Base-by-base conservation (phyloP, 768 basidiomycete species). In the Cystobasidium tubakii region DNA sequence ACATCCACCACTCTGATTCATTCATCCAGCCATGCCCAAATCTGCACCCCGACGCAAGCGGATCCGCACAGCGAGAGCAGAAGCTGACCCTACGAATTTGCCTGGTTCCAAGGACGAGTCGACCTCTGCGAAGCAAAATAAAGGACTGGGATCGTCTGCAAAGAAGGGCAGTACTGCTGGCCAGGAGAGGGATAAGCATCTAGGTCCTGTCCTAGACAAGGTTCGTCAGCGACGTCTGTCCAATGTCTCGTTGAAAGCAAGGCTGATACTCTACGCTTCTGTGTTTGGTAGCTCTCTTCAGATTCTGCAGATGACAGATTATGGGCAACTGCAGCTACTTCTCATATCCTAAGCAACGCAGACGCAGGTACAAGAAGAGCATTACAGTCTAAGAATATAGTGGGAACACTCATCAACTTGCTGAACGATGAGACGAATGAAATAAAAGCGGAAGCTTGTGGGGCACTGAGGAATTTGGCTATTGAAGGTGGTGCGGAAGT, bases 401-500 rank as follows among this genome's bases (percentile, higher is more conserved):
- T 75, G 15, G 74, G 57, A 27, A 25, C 46, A 27, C 42, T 75
- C 27, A 62, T 75, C 31, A 66, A 42, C 10, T 13, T 29, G 3
- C 39, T 53, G 13, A 34, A 60, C n/a, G 71, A 60, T n/a, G 25
- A 42, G 13, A 15, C n/a, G 13, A 23, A 33, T 23, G 71, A 75
- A 50, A 29, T 71, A 12, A 50, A 67, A 46, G 70, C 36, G 23
- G 74, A 75, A 69, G 66, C 74, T 4, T 31, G 50, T 13, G 74
- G 74, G 3, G 74, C 74, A 7, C 33, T 75, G 13, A 36, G 74
- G 46, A 75, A 75, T 60, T 63, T 72, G 39, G 74, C 74, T 33
- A 67, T 75, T 31, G 74, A 75, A 63, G 71, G 71, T 19, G 74
- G 74, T 19, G n/a, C 27, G 2, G 74, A 75, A 63, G 74, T 75